phyloP scores from a whole-genome alignment of 805 yeast species.

The Spathaspora sp. region DNA sequence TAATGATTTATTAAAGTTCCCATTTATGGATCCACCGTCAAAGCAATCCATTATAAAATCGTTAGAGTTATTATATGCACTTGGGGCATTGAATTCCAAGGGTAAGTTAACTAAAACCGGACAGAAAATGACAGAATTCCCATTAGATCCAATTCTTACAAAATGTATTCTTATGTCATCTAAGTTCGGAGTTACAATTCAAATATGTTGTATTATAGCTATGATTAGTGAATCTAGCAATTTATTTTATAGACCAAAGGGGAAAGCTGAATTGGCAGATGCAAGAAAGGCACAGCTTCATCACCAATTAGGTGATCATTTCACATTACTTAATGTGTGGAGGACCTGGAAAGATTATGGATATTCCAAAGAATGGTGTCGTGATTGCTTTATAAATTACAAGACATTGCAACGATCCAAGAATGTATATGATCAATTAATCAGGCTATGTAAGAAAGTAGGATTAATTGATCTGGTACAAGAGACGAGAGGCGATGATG shows the following conservation, averaged over 20 bases:
- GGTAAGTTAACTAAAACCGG: conserved; percentile 82
- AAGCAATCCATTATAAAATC: conserved; percentile 69
- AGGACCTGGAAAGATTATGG: conserved; percentile 71
- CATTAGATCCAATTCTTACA: conserved; percentile 87
- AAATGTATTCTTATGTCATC: conserved; percentile 67
- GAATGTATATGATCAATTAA: conserved; percentile 70
- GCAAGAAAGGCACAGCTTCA: conserved; percentile 54
- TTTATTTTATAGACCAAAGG: conserved; percentile 68
- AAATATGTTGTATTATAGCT: conserved; percentile 69
- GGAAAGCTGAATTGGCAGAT: conserved; percentile 63
- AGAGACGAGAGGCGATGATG: conserved; percentile 18
- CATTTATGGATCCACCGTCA: conserved; percentile 89
- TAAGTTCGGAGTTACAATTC: conserved; percentile 57
- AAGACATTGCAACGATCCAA: conserved; percentile 64
- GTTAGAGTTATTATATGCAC: conserved; percentile 73
- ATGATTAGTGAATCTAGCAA: conserved; percentile 80
- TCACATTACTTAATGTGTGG: conserved; percentile 71
- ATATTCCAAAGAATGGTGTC: conserved; percentile 76
- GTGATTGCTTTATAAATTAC: conserved; percentile 76
- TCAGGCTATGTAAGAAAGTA: conserved; percentile 52
- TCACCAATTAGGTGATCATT: conserved; percentile 69
- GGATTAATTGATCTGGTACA: conserved; percentile 33
- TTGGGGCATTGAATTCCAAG: conserved; percentile 79
- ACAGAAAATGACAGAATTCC: conserved; percentile 83
- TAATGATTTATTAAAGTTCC: conserved; percentile 75